Evolutionary conservation across 306 rosid genomes (phyloP).

Genomic region (Prunus kanzakura): DNA sequence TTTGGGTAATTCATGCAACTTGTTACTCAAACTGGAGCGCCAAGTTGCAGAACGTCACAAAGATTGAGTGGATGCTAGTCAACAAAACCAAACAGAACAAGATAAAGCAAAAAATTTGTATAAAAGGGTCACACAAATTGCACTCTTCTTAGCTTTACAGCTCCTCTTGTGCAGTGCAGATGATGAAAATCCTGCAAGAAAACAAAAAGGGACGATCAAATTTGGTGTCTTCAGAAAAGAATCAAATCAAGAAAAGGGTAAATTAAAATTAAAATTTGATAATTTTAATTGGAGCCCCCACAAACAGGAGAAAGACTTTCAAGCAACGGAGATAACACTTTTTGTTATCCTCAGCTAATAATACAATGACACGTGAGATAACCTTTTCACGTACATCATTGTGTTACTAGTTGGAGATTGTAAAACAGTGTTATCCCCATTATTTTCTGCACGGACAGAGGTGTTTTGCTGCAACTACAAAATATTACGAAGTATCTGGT

Average conservation of each 20-base stretch:
- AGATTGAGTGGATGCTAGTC: neutral
- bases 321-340: too few species aligned
- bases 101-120: neutral
- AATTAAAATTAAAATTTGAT: neutral
- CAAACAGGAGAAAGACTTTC: accelerated
- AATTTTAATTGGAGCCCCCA: neutral
- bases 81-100: neutral
- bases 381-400: too few species aligned
- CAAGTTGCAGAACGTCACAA: neutral
- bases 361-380: too few species aligned
- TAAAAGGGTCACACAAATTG: neutral
- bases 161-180: neutral
- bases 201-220: neutral
- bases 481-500: neutral
- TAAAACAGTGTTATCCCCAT: too few species aligned
- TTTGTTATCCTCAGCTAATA: accelerated
- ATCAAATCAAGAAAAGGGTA: neutral
- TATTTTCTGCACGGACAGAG: too few species aligned
- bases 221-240: neutral
- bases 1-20: neutral
- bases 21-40: neutral
- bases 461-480: neutral
- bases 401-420: accelerated
- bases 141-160: neutral
- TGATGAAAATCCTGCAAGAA: neutral